Evolutionary conservation across 345 rosid genomes (phyloP), one percentile per base, ranked within the genome.

Genomic region (Leavenworthia alabamica): DNA sequence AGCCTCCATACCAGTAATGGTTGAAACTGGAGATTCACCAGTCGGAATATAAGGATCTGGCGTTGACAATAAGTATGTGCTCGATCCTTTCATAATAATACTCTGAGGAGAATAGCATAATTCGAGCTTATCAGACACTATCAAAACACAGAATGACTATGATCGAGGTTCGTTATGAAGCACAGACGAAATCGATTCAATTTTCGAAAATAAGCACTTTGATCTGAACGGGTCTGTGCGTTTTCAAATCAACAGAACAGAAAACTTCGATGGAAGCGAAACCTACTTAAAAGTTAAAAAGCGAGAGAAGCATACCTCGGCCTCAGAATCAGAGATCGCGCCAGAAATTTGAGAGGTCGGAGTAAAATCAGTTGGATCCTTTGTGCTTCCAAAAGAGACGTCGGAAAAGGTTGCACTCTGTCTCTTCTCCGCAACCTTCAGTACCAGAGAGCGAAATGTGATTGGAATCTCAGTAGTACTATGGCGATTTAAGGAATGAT

Each of bases 341-440:
- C 60, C 53, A 13, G 70, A 70, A 37, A 55, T 12, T 37, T 20
- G 43, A 46, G 68, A 39, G 45, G 56, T 64, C 59, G 51, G 59
- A 63, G 64, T 23, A 12, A 6, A 40, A 56, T 70, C 69, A 12
- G 6, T 1, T 1, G 41, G 22, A 64, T 71, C 66, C 22, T 64
- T 71, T 41, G 42, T 33, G 65, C 7, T 26, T 17, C 50, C 60
- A 43, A 64, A 19, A n/a, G 70, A 71, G 3, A 35, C 20, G 0
- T 71, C 75, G 26, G 75, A 71, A 29, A 50, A 58, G 5, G 49
- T 42, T 17, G 55, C 65, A 48, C 50, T 71, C 60, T 71, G 71
- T 56, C 60, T 64, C 75, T 64, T 64, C 71, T 71, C 71, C 27
- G 49, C 22, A 57, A 19, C 7, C 70, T 71, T 56, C 60, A 63